Evolutionary conservation across 495 filamentous ascomycete species (phyloP).

Genomic region (Choiromyces venosus): DNA sequence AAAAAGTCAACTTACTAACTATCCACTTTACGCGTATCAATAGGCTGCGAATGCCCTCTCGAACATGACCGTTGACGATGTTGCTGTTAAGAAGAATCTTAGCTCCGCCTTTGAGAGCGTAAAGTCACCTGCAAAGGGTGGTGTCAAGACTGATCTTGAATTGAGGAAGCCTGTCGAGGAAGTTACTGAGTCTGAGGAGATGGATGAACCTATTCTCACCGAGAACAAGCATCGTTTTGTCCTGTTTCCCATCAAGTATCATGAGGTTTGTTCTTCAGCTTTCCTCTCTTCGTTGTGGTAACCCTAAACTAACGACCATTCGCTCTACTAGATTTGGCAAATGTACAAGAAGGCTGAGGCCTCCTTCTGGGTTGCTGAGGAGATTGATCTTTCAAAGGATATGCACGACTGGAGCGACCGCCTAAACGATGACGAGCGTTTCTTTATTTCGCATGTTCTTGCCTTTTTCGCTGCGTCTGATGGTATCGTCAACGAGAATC

Average conservation of each 20-base stretch:
- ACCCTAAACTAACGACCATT: constrained; percentile 10
- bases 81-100: constrained; percentile 79
- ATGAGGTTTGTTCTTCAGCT: constrained; percentile 70
- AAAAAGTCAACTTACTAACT: constrained; percentile 26
- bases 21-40: constrained; percentile 44
- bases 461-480: constrained; percentile 99
- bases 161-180: constrained; percentile 52
- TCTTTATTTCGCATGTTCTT: constrained; percentile 96
- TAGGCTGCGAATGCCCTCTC: constrained; percentile 81
- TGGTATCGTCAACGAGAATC: constrained; percentile 99
- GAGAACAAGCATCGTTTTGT: constrained; percentile 97
- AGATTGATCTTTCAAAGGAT: constrained; percentile 98
- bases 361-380: constrained; percentile 99
- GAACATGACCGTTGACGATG: constrained; percentile 83
- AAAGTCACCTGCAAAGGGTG: constrained; percentile 46
- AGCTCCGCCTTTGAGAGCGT: constrained; percentile 53
- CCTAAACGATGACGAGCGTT: constrained; percentile 92
- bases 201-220: constrained; percentile 82
- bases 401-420: constrained; percentile 98
- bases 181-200: constrained; percentile 64
- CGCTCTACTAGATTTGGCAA: constrained; percentile 77
- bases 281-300: not conserved
- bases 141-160: constrained; percentile 46
- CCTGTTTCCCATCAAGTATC: constrained; percentile 97
- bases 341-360: constrained; percentile 99